phyloP scores from a whole-genome alignment of 1,139 yeast genomes.

The Pneumocystis murina region DNA sequence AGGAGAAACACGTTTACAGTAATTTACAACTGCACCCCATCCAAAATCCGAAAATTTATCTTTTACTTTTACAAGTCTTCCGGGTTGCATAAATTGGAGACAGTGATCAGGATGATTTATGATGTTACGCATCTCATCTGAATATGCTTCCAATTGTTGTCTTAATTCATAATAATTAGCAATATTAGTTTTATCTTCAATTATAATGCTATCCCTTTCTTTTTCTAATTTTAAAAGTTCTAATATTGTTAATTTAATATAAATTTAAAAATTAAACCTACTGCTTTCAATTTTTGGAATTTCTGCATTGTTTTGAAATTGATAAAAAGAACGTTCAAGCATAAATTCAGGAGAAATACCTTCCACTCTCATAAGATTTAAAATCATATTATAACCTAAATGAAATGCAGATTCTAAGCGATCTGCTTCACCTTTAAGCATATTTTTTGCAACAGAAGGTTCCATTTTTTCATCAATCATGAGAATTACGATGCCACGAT shows the following conservation, averaged over 20 bases:
- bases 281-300: conserved; percentile 64
- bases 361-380: conserved; percentile 89
- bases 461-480: conserved; percentile 99
- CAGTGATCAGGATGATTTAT: conserved; percentile 87
- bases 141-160: conserved; percentile 53
- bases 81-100: conserved; percentile 72
- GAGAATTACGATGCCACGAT: conserved; percentile 95
- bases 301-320: conserved; percentile 82
- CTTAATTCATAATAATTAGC: conserved; percentile 72
- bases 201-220: conserved; percentile 33
- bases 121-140: conserved; percentile 64
- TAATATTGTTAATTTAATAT: neutral
- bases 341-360: conserved; percentile 96
- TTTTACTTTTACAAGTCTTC: conserved; percentile 62
- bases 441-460: conserved; percentile 96
- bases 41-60: conserved; percentile 54
- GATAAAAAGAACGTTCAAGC: conserved; percentile 87
- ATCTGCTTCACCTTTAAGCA: conserved; percentile 98
- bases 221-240: conserved; percentile 40
- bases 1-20: conserved; percentile 44
- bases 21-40: conserved; percentile 83
- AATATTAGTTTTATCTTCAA: conserved; percentile 61
- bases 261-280: neutral
- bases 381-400: conserved; percentile 90
- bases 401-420: conserved; percentile 93